Conservation (phyloP, 106 monocot species). For the Cymbidium sinense region DNA sequence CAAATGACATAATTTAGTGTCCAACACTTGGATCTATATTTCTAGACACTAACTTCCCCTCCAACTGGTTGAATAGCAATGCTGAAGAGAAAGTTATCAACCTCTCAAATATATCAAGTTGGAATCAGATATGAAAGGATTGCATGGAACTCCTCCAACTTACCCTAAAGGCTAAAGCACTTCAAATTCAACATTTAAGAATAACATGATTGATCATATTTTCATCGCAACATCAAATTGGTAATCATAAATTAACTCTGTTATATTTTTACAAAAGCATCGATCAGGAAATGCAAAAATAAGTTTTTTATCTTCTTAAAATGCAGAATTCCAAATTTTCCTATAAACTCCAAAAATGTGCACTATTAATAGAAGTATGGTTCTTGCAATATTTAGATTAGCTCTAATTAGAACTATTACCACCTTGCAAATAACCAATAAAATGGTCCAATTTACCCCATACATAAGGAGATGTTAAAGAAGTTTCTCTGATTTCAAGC, state of each 20-base stretch:
- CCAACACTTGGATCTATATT: not conserved
- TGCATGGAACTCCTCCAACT: not conserved
- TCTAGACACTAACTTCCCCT: not conserved
- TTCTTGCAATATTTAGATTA: not conserved
- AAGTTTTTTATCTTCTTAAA: not conserved
- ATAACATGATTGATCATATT: not conserved
- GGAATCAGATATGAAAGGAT: not conserved
- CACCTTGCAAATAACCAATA: not conserved
- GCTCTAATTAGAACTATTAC: not conserved
- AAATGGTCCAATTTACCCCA: not conserved
- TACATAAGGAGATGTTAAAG: not conserved
- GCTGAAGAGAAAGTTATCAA: not conserved
- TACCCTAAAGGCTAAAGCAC: not conserved
- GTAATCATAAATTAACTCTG: not conserved
- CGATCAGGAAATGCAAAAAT: not conserved
- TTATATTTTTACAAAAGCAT: not conserved
- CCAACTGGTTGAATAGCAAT: not conserved
- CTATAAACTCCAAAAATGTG: not conserved
- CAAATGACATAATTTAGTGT: not conserved
- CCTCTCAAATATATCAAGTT: not conserved
- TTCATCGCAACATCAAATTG: not conserved
- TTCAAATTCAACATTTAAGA: not conserved
- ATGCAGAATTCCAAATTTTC: not conserved
- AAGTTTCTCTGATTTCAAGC: not conserved
- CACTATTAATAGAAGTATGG: not conserved